Evolutionary conservation across 345 rosid genomes (phyloP).

Genomic region (Kandelia obovata): DNA sequence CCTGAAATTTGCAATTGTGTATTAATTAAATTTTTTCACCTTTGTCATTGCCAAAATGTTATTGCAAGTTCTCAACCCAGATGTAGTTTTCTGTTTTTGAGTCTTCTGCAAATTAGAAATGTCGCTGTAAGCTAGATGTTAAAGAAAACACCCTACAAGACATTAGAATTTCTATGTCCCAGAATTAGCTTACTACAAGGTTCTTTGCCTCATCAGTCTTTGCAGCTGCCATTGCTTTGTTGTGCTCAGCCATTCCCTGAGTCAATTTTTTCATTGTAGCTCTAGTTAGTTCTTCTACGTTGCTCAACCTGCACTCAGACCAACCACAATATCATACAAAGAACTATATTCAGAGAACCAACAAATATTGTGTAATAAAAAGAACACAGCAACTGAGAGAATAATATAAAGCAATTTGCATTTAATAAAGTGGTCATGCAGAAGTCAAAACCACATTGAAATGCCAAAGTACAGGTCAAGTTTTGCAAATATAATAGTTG

Average conservation of each 20-base stretch:
- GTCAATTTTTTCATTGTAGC: constrained; percentile 90
- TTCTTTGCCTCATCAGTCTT: constrained; percentile 91
- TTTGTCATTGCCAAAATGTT: constrained; percentile 94
- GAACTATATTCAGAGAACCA: too few relatives aligned
- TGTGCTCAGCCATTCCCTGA: constrained; percentile 86
- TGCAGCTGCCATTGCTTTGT: constrained; percentile 95
- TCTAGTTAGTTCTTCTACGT: constrained; percentile 85
- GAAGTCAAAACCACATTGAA: too few relatives aligned
- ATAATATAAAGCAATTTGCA: too few relatives aligned
- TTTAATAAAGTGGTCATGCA: too few relatives aligned
- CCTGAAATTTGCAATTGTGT: background rate
- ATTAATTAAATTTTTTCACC: constrained; percentile 37
- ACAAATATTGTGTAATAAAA: too few relatives aligned
- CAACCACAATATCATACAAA: too few relatives aligned
- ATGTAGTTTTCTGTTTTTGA: constrained; percentile 78
- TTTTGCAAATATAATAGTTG: too few relatives aligned
- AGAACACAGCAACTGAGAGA: too few relatives aligned
- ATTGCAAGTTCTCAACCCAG: constrained; percentile 89
- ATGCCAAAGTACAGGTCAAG: too few relatives aligned
- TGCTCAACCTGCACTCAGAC: constrained; percentile 50
- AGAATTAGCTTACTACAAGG: constrained; percentile 52
- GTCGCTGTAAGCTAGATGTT: constrained; percentile 6
- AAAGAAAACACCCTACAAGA: constrained; percentile 2
- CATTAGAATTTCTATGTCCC: background rate
- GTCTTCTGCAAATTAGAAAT: constrained; percentile 57